Evolutionary conservation across 352 stramenopile species (phyloP).

Genomic region (Globisporangium sylvaticum): DNA sequence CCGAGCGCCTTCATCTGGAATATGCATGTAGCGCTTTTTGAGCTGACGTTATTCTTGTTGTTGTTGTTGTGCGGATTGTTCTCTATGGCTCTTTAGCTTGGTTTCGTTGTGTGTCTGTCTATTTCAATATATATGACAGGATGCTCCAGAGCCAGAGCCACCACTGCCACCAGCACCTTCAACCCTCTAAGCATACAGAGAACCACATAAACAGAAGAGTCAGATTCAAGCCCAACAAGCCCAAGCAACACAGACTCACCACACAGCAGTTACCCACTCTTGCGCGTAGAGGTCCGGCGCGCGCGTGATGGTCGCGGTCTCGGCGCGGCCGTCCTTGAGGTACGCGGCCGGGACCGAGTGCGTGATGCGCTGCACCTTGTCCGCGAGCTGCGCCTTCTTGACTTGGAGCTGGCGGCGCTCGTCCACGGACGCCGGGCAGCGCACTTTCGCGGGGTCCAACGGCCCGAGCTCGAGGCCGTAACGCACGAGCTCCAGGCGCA

Average conservation of each 20-base stretch:
- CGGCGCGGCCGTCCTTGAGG: slow-evolving; percentile 14
- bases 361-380: slow-evolving; percentile 42
- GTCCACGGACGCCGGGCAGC: slow-evolving; percentile 33
- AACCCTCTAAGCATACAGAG: not conserved
- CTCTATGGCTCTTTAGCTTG: not conserved
- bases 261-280: slow-evolving; percentile 22
- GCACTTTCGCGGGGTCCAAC: slow-evolving; percentile 44
- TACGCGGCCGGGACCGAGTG: slow-evolving; percentile 32
- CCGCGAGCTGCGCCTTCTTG: slow-evolving; percentile 33
- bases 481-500: slow-evolving; percentile 38
- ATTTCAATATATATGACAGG: not conserved
- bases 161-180: not conserved
- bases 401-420: slow-evolving; percentile 26
- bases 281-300: slow-evolving; percentile 38
- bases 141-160: not conserved
- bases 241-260: not conserved
- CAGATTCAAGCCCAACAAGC: not conserved
- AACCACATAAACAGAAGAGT: not conserved
- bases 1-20: not conserved
- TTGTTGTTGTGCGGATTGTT: not conserved
- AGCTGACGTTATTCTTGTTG: not conserved
- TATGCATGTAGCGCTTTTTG: not conserved
- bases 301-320: slow-evolving; percentile 22
- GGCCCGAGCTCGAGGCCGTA: slow-evolving; percentile 30
- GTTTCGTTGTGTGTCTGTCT: not conserved